Percentiles rank a stretch among this genome's conserved stretches.
Conservation (phyloP, 306 rosid genomes). For the Begonia masoniana region DNA sequence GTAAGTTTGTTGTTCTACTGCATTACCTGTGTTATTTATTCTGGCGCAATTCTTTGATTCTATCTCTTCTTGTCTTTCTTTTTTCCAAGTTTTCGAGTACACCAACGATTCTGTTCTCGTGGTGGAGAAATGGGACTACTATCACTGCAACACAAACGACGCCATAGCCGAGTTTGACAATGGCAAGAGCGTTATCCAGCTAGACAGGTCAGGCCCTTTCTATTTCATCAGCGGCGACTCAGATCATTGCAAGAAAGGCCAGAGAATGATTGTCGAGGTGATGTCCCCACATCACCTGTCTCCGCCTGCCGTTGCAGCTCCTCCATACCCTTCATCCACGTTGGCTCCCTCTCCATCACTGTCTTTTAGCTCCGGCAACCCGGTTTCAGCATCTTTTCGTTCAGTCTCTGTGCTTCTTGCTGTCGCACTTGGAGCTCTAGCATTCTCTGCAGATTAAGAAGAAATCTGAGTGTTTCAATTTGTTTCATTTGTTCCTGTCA, state of each 20-base stretch:
- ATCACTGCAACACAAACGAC: conserved; percentile 41
- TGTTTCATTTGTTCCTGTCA: conserved; percentile 2
- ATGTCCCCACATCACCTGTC: conserved; percentile 28
- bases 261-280: conserved; percentile 54
- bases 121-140: conserved; percentile 61
- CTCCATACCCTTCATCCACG: conserved; percentile 21
- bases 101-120: conserved; percentile 58
- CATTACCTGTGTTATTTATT: not conserved
- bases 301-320: conserved; percentile 22
- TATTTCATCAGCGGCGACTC: conserved; percentile 64
- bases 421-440: conserved; percentile 11
- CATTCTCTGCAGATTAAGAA: conserved; percentile 8
- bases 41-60: not conserved
- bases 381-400: conserved; percentile 9
- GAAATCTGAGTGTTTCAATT: not conserved
- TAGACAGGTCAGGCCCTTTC: conserved; percentile 54
- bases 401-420: conserved; percentile 14
- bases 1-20: conserved; percentile 20
- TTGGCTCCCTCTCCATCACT: conserved; percentile 20
- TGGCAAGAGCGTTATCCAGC: conserved; percentile 48
- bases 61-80: not conserved
- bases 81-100: conserved; percentile 46
- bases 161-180: conserved; percentile 49
- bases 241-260: conserved; percentile 57
- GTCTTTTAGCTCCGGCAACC: conserved; percentile 10